A percentile compares a stretch with the other conserved stretches of the same genome.
These are phyloP conservation scores for Acacia crassicarpa DNA, from an alignment of 306 rosid species.

Conservation along the genomic window DNA sequence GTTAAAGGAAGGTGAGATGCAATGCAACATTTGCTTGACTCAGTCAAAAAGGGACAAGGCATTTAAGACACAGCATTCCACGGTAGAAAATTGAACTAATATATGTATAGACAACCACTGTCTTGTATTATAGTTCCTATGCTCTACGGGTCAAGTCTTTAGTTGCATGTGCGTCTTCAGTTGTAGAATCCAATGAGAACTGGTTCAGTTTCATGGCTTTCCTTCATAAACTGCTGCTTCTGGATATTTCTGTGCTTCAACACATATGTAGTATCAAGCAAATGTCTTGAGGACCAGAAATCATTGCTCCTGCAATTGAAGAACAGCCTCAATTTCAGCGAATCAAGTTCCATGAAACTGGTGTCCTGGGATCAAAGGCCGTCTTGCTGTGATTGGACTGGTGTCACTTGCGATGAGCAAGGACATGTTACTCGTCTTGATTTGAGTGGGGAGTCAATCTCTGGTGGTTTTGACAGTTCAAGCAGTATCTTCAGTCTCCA, in stretches of 20 bases:
- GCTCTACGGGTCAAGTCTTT: not conserved
- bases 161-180: not conserved
- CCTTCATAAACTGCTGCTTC: not conserved
- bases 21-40: not conserved
- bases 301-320: constrained; percentile 36
- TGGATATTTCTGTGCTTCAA: not conserved
- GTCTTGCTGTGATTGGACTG: constrained; percentile 9
- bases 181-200: not conserved
- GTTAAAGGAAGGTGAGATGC: not conserved
- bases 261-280: not conserved
- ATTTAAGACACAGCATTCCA: not conserved
- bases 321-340: not conserved
- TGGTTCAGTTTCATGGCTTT: not conserved
- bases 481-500: constrained; percentile 24
- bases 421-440: constrained; percentile 28
- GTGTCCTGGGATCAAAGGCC: not conserved
- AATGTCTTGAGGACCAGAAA: constrained; percentile 35
- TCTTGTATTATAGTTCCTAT: too few species aligned
- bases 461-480: not conserved
- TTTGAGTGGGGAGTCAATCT: not conserved
- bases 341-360: not conserved
- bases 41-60: not conserved
- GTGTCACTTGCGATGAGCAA: not conserved
- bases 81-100: too few species aligned
- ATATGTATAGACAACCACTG: too few species aligned